Base-by-base conservation (phyloP, 2,329 filamentous ascomycete genomes). In the Nemania bipapillata region DNA sequence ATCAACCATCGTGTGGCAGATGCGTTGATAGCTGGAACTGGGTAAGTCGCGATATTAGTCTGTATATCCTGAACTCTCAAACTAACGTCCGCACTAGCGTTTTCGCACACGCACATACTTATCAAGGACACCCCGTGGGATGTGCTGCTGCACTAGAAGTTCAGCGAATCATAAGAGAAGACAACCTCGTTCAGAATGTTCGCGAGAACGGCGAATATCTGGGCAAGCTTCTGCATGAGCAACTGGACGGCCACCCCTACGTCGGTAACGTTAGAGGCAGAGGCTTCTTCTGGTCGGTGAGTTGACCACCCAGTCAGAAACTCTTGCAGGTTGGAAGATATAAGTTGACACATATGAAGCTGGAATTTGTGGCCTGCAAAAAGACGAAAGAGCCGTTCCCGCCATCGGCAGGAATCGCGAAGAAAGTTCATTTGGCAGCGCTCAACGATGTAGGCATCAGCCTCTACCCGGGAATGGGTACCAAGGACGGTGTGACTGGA, bases 61-160 rank as follows among this genome's bases (percentile, higher is more conserved):
- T n/a, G n/a, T n/a, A 35, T 35, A 11, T 35, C 32, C 32, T 5
- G 32, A 11, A 11, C 32, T 12, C 26, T 17, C 15, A 32, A 53
- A 77, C 89, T 26, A 74, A 81, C 49, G 80, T 45, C 76, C 84
- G 72, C 75, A 80, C 54, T 22, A 79, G 74, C 75, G 77, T 78
- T 1, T 89, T 90, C 73, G 80, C 82, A n/a, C 88, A 90, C 72
- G 87, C 87, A 0, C 87, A 90, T 67, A 90, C 88, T 0, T 90
- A 83, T 70, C 81, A 83, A 68, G 79, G 79, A 37, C 81, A 83
- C 49, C 78, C 80, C 1, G 77, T 81, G 0, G 74, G 72, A 28
- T 82, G 81, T 63, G 81, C 81, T 0, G 80, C 80, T 2, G 81
- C 81, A 0, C 75, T 83, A 9, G 77, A 79, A 37, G 81, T 84